Base-by-base conservation (phyloP, 306 rosid genomes). In the Cicer chorassanicum region DNA sequence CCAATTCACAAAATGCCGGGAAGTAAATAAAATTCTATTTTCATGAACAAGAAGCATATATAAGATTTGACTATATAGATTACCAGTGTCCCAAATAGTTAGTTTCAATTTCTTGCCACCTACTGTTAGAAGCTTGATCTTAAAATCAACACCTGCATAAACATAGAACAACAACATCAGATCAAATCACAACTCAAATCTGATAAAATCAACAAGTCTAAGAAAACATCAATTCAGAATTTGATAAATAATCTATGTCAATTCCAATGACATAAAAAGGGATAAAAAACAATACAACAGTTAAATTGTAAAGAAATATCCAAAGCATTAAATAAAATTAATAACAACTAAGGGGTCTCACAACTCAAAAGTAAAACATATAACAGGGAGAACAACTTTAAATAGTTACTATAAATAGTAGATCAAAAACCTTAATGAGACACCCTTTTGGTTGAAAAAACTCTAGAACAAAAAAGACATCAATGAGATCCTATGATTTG, bases 61-160 rank as follows among this genome's bases (percentile, higher is more conserved):
- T 36, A 39, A 50, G 59, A 77, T 39, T 78, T 40, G 45, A 63
- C 53, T 0, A 43, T 5, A 40, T 12, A 34, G 46, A 41, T 85
- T 88, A 95, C 99, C 99, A 14, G 99, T 95, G 68, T 95, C 99
- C 99, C 99, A 95, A 65, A 95, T 92, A n/a, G 96, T 95, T 79
- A 95, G 83, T 85, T 95, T 95, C 77, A 92, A 85, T 83, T 77
- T 95, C 89, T 90, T 92, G 84, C 90, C 97, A 46, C 86, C 93
- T 3, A 92, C 93, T 10, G 92, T 80, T 41, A 92, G 93, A 49
- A 60, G 80, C 89, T 95, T 95, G 88, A 92, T 89, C 90, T 92
- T 95, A 78, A 95, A 95, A 89, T 95, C 99, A 86, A 95, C 99
- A 68, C 99, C 99, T 95, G 45, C 75, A 78, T 39, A 63, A 63